Conservation (phyloP, 1,284 basidiomycete species). For the Macrocystidia cucumis region DNA sequence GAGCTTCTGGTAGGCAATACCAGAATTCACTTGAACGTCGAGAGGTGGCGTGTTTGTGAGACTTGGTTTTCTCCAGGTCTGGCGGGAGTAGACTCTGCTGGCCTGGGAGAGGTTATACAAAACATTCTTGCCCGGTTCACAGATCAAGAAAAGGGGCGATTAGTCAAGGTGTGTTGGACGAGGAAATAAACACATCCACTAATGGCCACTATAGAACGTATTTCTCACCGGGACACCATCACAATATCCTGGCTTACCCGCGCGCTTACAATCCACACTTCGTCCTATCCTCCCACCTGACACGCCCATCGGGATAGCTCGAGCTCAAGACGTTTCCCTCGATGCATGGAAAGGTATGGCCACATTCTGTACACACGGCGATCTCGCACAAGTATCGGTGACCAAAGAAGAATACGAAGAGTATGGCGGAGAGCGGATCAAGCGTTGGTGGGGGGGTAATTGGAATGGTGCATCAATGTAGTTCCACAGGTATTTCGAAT, state of each 20-base stretch:
- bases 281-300: constrained; percentile 80
- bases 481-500: constrained; percentile 5
- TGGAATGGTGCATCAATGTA: constrained; percentile 46
- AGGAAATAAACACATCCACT: background rate
- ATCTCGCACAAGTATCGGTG: constrained; percentile 49
- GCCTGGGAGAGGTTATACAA: constrained; percentile 85
- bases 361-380: constrained; percentile 61
- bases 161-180: constrained; percentile 40
- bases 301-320: constrained; percentile 54
- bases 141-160: constrained; percentile 51
- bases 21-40: constrained; percentile 89
- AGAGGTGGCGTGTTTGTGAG: constrained; percentile 90
- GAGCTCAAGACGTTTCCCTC: constrained; percentile 58
- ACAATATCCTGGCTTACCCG: constrained; percentile 62
- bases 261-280: constrained; percentile 64
- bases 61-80: constrained; percentile 90
- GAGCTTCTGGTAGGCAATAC: constrained; percentile 36
- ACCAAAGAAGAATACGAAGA: constrained; percentile 87
- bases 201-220: constrained; percentile 55
- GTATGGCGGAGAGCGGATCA: constrained; percentile 77
- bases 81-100: constrained; percentile 94
- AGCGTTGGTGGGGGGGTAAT: constrained; percentile 80
- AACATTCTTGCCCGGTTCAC: constrained; percentile 81
- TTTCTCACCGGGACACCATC: constrained; percentile 86
- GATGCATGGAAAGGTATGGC: constrained; percentile 96